phyloP scores from a whole-genome alignment of 106 monocot species.

The Alisma plantagoaquatica region DNA sequence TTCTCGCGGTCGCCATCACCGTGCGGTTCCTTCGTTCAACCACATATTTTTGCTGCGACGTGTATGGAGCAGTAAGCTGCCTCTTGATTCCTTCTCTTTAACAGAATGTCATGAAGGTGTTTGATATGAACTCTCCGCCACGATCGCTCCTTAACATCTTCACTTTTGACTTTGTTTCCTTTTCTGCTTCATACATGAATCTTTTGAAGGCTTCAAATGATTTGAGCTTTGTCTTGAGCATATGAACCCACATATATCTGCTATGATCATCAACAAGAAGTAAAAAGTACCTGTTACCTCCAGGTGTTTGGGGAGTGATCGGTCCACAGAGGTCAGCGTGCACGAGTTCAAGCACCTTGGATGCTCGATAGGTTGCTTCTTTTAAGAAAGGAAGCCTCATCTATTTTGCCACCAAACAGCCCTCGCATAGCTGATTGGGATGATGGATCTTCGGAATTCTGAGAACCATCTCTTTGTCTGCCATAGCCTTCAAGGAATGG shows the following conservation, averaged over 20 bases:
- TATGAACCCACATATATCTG: slow-evolving; percentile 2
- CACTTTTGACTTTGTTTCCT: background rate
- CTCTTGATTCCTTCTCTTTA: slow-evolving; percentile 5
- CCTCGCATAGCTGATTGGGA: background rate
- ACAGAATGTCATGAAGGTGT: background rate
- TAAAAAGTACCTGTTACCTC: background rate
- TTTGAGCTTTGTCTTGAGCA: background rate
- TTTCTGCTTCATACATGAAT: background rate
- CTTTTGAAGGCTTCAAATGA: background rate
- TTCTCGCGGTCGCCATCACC: slow-evolving; percentile 8
- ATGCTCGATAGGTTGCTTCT: background rate
- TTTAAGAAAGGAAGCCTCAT: slow-evolving; percentile 5
- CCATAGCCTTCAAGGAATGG: background rate
- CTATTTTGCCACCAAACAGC: slow-evolving; percentile 4
- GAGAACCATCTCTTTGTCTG: background rate
- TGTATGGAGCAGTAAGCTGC: slow-evolving; percentile 9
- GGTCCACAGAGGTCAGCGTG: slow-evolving; percentile 9
- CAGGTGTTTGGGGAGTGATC: slow-evolving; percentile 2
- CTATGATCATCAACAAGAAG: slow-evolving; percentile 1
- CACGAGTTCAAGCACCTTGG: slow-evolving; percentile 2
- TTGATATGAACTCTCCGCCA: slow-evolving; percentile 1
- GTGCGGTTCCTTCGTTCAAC: slow-evolving; percentile 10
- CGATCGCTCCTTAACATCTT: slow-evolving; percentile 2
- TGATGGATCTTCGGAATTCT: background rate
- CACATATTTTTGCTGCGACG: slow-evolving; percentile 7